Evolutionary conservation across 148 eudicot genomes (phyloP).

Genomic region (Camellia lanceoleosa): DNA sequence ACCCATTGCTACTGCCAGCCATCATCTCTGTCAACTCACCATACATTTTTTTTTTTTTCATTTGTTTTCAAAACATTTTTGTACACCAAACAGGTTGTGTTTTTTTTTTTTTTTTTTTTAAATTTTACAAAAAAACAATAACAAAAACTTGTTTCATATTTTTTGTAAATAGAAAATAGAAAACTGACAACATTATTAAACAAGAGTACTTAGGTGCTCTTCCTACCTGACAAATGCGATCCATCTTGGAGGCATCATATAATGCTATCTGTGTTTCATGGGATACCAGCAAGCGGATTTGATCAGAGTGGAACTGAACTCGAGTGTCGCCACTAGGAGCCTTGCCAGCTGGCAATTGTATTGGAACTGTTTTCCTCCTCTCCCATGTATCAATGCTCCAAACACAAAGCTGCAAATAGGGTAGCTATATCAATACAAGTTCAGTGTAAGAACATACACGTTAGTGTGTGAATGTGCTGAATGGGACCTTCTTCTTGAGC

Average conservation of each 20-base stretch:
- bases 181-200: no score
- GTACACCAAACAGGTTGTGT: no score
- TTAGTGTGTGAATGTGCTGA: no score
- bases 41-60: no score
- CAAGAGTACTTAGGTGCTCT: background rate
- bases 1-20: no score
- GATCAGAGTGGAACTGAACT: conserved; percentile 82
- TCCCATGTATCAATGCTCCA: conserved; percentile 95
- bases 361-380: conserved; percentile 54
- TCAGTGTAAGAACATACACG: background rate
- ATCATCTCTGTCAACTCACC: no score
- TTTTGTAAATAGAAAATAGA: no score
- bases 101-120: no score
- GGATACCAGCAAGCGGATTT: conserved; percentile 68
- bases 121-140: no score
- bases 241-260: conserved; percentile 90
- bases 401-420: conserved; percentile 53
- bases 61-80: no score
- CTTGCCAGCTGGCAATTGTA: conserved; percentile 78
- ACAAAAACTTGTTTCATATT: no score
- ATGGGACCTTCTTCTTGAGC: no score
- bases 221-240: conserved; percentile 65
- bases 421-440: background rate
- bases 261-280: conserved; percentile 88
- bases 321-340: conserved; percentile 72